Evolutionary conservation across 169 alveolate genomes (phyloP), one percentile per base, ranked within the genome.

Genomic region (Amoebophrya sp.): DNA sequence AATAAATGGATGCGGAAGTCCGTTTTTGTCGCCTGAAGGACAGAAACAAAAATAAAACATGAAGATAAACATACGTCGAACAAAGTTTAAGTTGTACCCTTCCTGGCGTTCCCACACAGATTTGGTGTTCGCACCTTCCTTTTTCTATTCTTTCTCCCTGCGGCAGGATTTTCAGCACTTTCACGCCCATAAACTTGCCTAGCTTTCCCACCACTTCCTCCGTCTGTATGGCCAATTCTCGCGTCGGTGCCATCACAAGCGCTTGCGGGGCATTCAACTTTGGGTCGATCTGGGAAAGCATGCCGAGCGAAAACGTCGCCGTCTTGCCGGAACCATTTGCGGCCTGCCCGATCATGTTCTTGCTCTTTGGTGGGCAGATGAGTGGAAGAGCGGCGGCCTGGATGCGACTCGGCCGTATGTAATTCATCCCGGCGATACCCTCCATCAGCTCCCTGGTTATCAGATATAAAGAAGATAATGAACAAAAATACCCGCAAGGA

Each of bases 291-390:
- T 31, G 1, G 43, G 45, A 7, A 23, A 34, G 78, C 91, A 88
- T 94, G 5, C 98, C 98, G 87, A 98, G 92, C 13, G 98, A 97
- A 93, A 98, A 98, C 16, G 99, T 98, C 2, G 98, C 99, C 0
- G 99, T 98, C 95, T 98, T 98, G 39, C 99, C 99, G 88, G 99
- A 95, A 20, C 99, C 99, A 91, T 97, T 98, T 91, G 97, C 97
- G 0, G 99, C 97, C 94, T 98, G 99, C 23, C 98, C 99, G 69
- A 97, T 96, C 91, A 97, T 91, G 92, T 97, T 95, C 89, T 89
- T 58, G 29, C 29, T 7, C 23, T 58, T 58, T 58, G 78, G 78
- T 16, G 78, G 78, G 34, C 78, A 40, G 2, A 92, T 88, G 69
- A 92, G 89, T 2, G 92, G 92, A 1, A 92, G 90, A 15, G 94